Base-by-base conservation (phyloP, 2,329 filamentous ascomycete species). In the Plenodomus biglobosus region DNA sequence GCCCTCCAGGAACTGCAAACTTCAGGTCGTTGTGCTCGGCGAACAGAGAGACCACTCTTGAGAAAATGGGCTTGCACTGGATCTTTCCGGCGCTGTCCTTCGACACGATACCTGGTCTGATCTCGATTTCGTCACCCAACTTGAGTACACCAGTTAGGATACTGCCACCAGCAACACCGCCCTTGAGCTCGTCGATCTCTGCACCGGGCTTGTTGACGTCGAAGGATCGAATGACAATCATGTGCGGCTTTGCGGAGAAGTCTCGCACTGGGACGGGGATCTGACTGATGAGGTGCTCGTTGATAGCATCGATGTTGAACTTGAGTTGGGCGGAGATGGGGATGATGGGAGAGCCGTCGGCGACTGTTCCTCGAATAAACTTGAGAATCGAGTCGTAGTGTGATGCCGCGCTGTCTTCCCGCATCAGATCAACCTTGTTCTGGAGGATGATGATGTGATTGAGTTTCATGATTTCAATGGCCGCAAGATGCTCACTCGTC, bases 391-490 rank as follows among this genome's bases (percentile, higher is more conserved):
- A 96, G 75, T 96, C 87, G 80, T 96, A 94, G 76, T 99, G 94
- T 70, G 92, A 85, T 69, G 90, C 84, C 40, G 95, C 94, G 55
- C 88, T 90, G 72, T 97, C 92, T 80, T 96, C 90, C 65, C 91
- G 85, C 91, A 99, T 97, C 64, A 99, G 78, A 73, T 99, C 94
- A 68, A 99, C 94, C 84, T 99, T 99, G 81, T 99, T 99, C 77
- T 99, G 94, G 50, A 99, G 84, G 69, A 99, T 97, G 73, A 99
- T 96, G 76, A 99, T 96, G 79, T 99, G 95, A 75, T 95, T 91
- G 58, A 99, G 85, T 82, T 99, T 99, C 94, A 99, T 99, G 73
- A 99, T 99, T 76, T 99, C 94, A 71, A 99, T 97, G 59, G 94
- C 94, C 60, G 94, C 94, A 79, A 99, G 82, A 81, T 99, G 94